Conservation (phyloP, 1,284 basidiomycete genomes). For the Moniliophthora roreri region DNA sequence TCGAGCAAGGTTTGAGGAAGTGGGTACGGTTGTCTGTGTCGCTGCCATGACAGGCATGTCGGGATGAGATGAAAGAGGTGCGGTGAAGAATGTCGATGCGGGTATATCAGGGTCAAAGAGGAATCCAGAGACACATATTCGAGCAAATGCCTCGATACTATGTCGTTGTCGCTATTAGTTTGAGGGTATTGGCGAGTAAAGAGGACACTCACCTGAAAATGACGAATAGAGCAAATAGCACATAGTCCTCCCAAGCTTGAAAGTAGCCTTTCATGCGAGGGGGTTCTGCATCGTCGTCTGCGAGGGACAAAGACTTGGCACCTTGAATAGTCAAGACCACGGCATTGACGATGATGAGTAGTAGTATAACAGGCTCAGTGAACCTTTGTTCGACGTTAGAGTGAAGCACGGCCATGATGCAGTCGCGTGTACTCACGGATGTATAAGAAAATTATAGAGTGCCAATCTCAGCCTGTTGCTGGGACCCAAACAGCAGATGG, state of each 20-base stretch:
- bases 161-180: conserved; percentile 8
- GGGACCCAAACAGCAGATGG: conserved; percentile 78
- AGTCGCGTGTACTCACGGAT: conserved; percentile 48
- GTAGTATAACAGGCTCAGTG: conserved; percentile 85
- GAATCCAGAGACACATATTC: conserved; percentile 91
- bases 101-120: conserved; percentile 85
- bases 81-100: conserved; percentile 51
- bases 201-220: conserved; percentile 76
- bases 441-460: conserved; percentile 68
- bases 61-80: conserved; percentile 36
- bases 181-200: conserved; percentile 5
- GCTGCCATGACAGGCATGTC: conserved; percentile 23
- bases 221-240: conserved; percentile 80
- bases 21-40: conserved; percentile 13
- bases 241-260: conserved; percentile 85
- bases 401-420: conserved; percentile 6
- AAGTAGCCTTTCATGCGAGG: conserved; percentile 70
- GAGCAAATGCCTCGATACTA: conserved; percentile 84
- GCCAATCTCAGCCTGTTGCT: conserved; percentile 60
- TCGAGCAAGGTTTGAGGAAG: conserved; percentile 16
- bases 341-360: conserved; percentile 85
- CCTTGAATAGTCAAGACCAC: conserved; percentile 85
- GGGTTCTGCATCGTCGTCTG: conserved; percentile 40
- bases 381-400: conserved; percentile 46
- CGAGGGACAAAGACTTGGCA: conserved; percentile 50